Percentiles rank a stretch among this genome's conserved stretches.
Conservation (phyloP, 2,329 filamentous ascomycete species). For the Ophiostoma sp. region DNA sequence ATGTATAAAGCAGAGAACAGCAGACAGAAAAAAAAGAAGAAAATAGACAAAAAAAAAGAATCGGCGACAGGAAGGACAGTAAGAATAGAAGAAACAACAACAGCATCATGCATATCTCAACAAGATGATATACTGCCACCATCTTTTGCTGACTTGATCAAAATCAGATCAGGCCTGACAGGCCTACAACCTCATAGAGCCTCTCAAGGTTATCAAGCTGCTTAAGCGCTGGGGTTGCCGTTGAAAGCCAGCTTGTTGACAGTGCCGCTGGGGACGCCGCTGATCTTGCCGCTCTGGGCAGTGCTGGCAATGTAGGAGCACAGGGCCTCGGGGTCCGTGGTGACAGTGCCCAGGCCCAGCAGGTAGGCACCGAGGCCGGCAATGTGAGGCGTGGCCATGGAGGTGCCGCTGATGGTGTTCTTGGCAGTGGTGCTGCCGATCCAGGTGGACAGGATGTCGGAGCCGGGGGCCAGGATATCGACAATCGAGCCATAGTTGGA, state of each 20-base stretch:
- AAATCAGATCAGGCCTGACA: not conserved
- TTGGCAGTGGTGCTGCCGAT: constrained; percentile 91
- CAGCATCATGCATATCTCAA: not conserved
- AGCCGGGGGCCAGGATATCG: constrained; percentile 95
- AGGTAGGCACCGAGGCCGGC: constrained; percentile 96
- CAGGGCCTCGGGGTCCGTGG: constrained; percentile 42
- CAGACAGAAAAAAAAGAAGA: not conserved
- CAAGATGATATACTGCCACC: not conserved
- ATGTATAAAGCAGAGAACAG: not conserved
- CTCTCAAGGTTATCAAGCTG: not conserved
- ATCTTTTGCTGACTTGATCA: not conserved
- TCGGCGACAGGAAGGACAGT: not conserved
- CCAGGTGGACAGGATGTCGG: constrained; percentile 98
- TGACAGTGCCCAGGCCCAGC: constrained; percentile 62
- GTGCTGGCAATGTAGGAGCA: constrained; percentile 43
- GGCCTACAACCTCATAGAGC: not conserved
- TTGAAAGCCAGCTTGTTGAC: constrained; percentile 54
- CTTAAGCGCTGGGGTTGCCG: constrained; percentile 37
- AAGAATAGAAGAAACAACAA: not conserved
- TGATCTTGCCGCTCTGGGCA: constrained; percentile 34
- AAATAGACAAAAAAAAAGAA: not conserved
- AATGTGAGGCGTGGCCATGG: constrained; percentile 97
- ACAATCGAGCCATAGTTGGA: constrained; percentile 99
- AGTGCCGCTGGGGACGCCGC: constrained; percentile 40
- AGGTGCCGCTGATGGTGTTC: constrained; percentile 99